Base-by-base conservation (phyloP, 345 rosid species). In the Euphorbia peplus region DNA sequence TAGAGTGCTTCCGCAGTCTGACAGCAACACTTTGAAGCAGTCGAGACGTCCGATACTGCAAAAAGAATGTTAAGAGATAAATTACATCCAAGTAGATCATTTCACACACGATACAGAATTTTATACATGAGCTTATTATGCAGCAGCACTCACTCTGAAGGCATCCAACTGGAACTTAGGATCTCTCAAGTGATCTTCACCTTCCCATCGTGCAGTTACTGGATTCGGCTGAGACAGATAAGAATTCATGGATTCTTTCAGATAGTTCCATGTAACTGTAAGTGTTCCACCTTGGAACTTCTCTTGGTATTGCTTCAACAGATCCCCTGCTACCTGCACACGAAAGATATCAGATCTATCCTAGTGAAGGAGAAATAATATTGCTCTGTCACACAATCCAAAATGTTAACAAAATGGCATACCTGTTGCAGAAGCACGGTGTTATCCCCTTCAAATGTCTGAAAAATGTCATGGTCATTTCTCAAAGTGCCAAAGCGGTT, bases 391-490 rank as follows among this genome's bases (percentile, higher is more conserved):
- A 51, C 41, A 28, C 48, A 18, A 65, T 24, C 57, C 22, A 57
- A 21, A 18, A 44, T 44, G 57, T n/a, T 0, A 55, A 18, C 1
- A 60, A 22, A 66, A 63, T n/a, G 48, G 41, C 50, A 2, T 56
- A 88, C 96, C 97, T 92, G 98, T 75, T 92, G 97, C 42, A 92
- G 83, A 79, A 92, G 98, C 66, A 95, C 99, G 0, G 99, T 95
- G 87, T 95, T 95, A 82, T 95, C 99, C 47, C 99, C 99, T 86
- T 95, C 99, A 67, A 95, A 95, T 51, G 98, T 92, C 82, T 92
- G 98, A 71, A 92, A 92, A 79, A 90, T 90, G 74, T 92, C 98
- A 39, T 92, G 99, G 78, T 95, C 99, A 64, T 95, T 95, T 70
- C 99, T 92, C 89, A 95, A 81, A 86, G 75, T 82, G 48, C 99